Conservation (phyloP, 2,329 filamentous ascomycete genomes). For the Akanthomyces lecanii region DNA sequence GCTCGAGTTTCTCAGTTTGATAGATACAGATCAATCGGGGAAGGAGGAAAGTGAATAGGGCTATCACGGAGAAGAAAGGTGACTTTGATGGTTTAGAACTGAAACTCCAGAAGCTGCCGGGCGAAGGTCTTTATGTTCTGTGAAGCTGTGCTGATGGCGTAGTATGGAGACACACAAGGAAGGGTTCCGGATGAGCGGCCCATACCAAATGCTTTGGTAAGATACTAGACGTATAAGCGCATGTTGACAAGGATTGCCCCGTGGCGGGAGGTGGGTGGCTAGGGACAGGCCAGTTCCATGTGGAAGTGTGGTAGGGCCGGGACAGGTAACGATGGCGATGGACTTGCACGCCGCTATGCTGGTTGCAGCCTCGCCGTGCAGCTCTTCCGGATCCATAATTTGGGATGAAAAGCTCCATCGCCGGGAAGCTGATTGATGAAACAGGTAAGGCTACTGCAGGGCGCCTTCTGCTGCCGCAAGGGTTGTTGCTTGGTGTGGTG, state of each 20-base stretch:
- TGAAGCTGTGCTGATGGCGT: constrained; percentile 1
- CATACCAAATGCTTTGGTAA: constrained; percentile 17
- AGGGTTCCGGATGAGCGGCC: constrained; percentile 16
- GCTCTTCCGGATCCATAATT: constrained; percentile 7
- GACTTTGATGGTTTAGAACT: constrained; percentile 9
- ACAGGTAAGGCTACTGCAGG: constrained; percentile 8
- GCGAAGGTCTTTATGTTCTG: constrained; percentile 14
- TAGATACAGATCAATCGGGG: constrained; percentile 9
- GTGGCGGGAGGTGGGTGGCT: background rate
- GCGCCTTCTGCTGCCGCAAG: background rate
- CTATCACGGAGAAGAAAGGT: constrained; percentile 10
- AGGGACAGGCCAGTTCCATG: constrained; percentile 5
- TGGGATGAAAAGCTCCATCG: background rate
- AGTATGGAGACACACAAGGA: constrained; percentile 4
- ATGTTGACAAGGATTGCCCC: constrained; percentile 12
- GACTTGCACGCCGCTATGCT: constrained; percentile 11
- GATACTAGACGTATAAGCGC: constrained; percentile 17
- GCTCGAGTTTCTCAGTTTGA: constrained; percentile 16
- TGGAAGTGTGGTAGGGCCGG: constrained; percentile 8
- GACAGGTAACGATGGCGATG: constrained; percentile 9
- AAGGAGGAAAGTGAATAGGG: constrained; percentile 5
- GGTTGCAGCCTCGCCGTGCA: constrained; percentile 9
- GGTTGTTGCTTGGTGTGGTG: background rate
- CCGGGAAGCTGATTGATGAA: constrained; percentile 7
- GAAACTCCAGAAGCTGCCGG: background rate